Conservation (phyloP, 805 yeast genomes). For the Cephaloascus albidus region DNA sequence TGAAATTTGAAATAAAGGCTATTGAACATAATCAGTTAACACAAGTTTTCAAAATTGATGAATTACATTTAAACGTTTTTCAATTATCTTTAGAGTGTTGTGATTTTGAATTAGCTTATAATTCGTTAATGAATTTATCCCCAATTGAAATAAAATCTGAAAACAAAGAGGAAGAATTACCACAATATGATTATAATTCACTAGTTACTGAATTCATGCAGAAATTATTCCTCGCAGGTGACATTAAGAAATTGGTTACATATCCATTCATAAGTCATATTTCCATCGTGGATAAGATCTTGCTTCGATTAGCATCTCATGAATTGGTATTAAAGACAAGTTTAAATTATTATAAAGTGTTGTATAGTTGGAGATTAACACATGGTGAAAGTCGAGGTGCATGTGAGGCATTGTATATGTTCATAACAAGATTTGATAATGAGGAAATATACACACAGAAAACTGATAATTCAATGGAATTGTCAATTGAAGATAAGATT, state of each 20-base stretch:
- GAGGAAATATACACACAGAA: not conserved
- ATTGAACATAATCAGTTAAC: not conserved
- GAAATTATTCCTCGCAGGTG: constrained; percentile 26
- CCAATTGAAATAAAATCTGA: not conserved
- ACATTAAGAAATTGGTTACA: constrained; percentile 25
- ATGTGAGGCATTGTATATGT: constrained; percentile 22
- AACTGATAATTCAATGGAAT: not conserved
- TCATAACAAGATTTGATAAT: constrained; percentile 13
- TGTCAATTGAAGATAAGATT: constrained; percentile 2
- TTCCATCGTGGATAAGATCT: constrained; percentile 29
- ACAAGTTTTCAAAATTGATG: not conserved
- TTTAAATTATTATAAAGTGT: constrained; percentile 36
- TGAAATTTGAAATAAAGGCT: not conserved
- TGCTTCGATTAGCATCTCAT: constrained; percentile 20
- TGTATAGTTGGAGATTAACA: constrained; percentile 40
- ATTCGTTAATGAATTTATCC: not conserved
- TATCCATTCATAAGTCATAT: constrained; percentile 35
- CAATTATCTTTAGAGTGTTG: not conserved
- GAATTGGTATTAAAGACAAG: constrained; percentile 10
- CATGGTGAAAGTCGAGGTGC: constrained; percentile 44
- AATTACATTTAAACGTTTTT: not conserved
- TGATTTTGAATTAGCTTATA: constrained; percentile 1
- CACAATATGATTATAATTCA: not conserved
- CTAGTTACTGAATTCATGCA: constrained; percentile 16
- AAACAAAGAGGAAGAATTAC: not conserved